Conservation (phyloP, 192 early-diverging fungal genomes). For the Linderina pennispora region DNA sequence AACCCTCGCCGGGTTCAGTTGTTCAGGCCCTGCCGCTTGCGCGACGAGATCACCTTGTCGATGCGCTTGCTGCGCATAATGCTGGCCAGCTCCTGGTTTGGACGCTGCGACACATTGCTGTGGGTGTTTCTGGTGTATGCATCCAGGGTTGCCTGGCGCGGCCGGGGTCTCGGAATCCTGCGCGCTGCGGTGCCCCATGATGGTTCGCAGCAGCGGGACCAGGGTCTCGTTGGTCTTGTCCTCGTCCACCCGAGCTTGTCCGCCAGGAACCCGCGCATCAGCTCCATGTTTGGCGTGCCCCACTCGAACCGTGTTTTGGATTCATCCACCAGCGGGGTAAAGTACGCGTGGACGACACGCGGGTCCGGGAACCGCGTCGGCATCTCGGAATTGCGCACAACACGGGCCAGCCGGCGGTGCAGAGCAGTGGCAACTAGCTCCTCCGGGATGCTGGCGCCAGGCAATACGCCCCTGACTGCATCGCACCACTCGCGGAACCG, state of each 20-base stretch:
- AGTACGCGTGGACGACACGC: slow-evolving; percentile 72
- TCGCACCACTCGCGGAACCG: slow-evolving; percentile 36
- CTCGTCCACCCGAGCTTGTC: slow-evolving; percentile 42
- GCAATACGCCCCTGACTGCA: slow-evolving; percentile 37
- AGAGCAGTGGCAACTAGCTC: slow-evolving; percentile 20
- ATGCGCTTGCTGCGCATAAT: slow-evolving; percentile 32
- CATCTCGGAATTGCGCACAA: slow-evolving; percentile 58
- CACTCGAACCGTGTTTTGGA: slow-evolving; percentile 21
- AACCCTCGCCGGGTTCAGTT: too few species aligned
- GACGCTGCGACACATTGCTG: not conserved
- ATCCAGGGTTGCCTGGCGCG: slow-evolving; percentile 26
- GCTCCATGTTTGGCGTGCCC: slow-evolving; percentile 44
- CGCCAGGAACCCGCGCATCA: slow-evolving; percentile 42
- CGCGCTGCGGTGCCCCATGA: slow-evolving; percentile 40
- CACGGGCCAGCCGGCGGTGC: slow-evolving; percentile 49
- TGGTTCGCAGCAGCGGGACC: slow-evolving; percentile 36
- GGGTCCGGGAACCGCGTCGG: slow-evolving; percentile 76
- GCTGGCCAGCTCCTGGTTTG: slow-evolving; percentile 1
- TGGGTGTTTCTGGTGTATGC: slow-evolving; percentile 3
- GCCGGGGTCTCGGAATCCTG: slow-evolving; percentile 26
- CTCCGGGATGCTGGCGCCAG: slow-evolving; percentile 28
- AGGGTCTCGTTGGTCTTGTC: slow-evolving; percentile 39
- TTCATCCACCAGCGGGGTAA: slow-evolving; percentile 61
- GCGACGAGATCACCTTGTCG: slow-evolving; percentile 32
- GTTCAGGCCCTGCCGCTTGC: slow-evolving; percentile 9